Evolutionary conservation across 495 filamentous ascomycete species (phyloP).

Genomic region (Aspergillus cristatus): DNA sequence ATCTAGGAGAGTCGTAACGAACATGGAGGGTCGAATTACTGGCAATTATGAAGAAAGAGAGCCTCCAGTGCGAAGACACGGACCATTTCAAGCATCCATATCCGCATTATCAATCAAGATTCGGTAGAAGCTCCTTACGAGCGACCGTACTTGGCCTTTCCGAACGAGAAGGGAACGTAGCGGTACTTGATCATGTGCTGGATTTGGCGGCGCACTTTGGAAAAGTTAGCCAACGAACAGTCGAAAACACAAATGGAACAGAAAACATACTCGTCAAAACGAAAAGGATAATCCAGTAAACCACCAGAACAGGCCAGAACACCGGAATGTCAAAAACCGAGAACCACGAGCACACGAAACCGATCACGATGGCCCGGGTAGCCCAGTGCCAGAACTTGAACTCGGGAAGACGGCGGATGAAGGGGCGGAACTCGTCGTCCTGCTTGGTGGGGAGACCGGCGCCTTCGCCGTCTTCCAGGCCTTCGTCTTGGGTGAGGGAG

Average conservation of each 20-base stretch:
- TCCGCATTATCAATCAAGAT: too few species aligned
- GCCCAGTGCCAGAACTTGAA: slow-evolving; percentile 99
- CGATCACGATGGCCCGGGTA: slow-evolving; percentile 76
- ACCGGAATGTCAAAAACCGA: slow-evolving; percentile 90
- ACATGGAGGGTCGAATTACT: too few species aligned
- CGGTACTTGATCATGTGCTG: slow-evolving; percentile 99
- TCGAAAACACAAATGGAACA: neutral
- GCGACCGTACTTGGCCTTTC: slow-evolving; percentile 70
- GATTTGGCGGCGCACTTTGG: slow-evolving; percentile 88
- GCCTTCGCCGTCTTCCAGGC: slow-evolving; percentile 84
- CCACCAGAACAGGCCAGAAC: slow-evolving; percentile 96
- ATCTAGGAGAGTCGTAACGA: too few species aligned
- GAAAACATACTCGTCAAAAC: slow-evolving; percentile 74
- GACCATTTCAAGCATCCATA: too few species aligned
- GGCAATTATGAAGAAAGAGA: too few species aligned
- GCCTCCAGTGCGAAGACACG: too few species aligned
- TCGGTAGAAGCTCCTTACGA: slow-evolving; percentile 17
- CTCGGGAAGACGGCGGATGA: slow-evolving; percentile 90
- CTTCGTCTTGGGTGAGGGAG: slow-evolving; percentile 87
- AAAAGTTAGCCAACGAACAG: neutral
- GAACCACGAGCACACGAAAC: slow-evolving; percentile 87
- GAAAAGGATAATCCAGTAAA: slow-evolving; percentile 98
- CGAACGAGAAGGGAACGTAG: slow-evolving; percentile 91
- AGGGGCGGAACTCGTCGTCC: slow-evolving; percentile 94
- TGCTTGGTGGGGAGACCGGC: slow-evolving; percentile 80